These are phyloP conservation scores for Chalciporus chontae DNA, from an alignment of 768 basidiomycete species.

Conservation along the genomic window DNA sequence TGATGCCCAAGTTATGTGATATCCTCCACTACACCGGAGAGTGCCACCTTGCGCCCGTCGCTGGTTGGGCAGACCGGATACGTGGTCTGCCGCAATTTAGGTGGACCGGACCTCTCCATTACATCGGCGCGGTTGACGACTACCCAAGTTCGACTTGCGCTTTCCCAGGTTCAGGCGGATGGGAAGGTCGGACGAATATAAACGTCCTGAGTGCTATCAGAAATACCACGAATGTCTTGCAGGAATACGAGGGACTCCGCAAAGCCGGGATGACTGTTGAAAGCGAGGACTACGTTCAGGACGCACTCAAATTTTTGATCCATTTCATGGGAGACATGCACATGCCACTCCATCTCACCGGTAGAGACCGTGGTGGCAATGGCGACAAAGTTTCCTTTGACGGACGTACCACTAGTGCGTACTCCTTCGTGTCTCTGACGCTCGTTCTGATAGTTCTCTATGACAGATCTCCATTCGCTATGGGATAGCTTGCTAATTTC, in stretches of 20 bases:
- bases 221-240: slow-evolving; percentile 68
- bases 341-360: slow-evolving; percentile 88
- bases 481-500: slow-evolving; percentile 87
- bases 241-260: slow-evolving; percentile 39
- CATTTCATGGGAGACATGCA: slow-evolving; percentile 95
- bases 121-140: slow-evolving; percentile 71
- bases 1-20: slow-evolving; percentile 60
- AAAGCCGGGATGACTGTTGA: slow-evolving; percentile 1
- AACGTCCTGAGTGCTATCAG: slow-evolving; percentile 79
- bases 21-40: slow-evolving; percentile 54
- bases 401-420: slow-evolving; percentile 65
- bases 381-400: slow-evolving; percentile 71
- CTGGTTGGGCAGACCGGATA: slow-evolving; percentile 84
- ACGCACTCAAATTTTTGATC: slow-evolving; percentile 87
- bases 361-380: slow-evolving; percentile 87
- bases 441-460: not conserved
- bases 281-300: slow-evolving; percentile 47
- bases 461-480: slow-evolving; percentile 72
- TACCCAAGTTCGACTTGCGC: slow-evolving; percentile 71
- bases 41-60: slow-evolving; percentile 81
- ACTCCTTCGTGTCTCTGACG: not conserved
- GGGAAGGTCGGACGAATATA: slow-evolving; percentile 50
- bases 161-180: slow-evolving; percentile 75
- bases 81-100: slow-evolving; percentile 49
- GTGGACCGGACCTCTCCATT: slow-evolving; percentile 76